Conservation (phyloP, 495 filamentous ascomycete species). For the Penicillium dipodomyicola region DNA sequence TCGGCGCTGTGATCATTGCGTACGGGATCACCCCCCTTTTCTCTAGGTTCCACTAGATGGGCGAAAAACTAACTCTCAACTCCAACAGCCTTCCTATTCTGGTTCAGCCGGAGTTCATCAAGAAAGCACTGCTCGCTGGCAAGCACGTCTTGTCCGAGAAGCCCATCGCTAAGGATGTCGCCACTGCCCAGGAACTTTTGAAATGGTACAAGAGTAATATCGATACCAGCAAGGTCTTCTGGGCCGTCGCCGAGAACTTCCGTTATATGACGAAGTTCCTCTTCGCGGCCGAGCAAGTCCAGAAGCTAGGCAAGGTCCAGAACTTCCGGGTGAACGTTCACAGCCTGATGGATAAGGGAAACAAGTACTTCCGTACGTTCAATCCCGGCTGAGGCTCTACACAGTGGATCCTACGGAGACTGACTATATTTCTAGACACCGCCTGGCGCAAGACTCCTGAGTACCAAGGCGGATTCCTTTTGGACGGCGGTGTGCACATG, state of each 20-base stretch:
- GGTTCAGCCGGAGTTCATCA: constrained; percentile 40
- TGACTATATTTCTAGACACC: constrained; percentile 48
- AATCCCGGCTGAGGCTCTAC: background rate
- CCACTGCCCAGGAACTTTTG: constrained; percentile 59
- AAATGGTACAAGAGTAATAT: constrained; percentile 56
- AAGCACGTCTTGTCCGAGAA: constrained; percentile 88
- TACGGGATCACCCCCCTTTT: constrained; percentile 26
- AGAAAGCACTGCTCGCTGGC: constrained; percentile 56
- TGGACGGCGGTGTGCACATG: constrained; percentile 76
- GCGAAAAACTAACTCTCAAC: background rate
- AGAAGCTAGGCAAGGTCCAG: constrained; percentile 60
- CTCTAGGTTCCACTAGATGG: background rate
- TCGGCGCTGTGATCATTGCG: constrained; percentile 67
- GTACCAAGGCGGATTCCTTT: constrained; percentile 74
- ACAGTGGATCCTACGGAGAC: background rate
- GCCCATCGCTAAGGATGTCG: constrained; percentile 68
- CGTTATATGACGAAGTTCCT: constrained; percentile 60
- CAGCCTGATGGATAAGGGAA: constrained; percentile 52
- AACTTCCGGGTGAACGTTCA: constrained; percentile 60
- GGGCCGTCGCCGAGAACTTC: constrained; percentile 75
- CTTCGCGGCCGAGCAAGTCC: constrained; percentile 56
- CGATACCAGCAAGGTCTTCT: constrained; percentile 46
- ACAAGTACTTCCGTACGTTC: constrained; percentile 55
- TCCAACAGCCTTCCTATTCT: constrained; percentile 45
- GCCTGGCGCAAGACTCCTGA: constrained; percentile 69